phyloP scores from a whole-genome alignment of 345 rosid species.

The Bruguiera parviflora region DNA sequence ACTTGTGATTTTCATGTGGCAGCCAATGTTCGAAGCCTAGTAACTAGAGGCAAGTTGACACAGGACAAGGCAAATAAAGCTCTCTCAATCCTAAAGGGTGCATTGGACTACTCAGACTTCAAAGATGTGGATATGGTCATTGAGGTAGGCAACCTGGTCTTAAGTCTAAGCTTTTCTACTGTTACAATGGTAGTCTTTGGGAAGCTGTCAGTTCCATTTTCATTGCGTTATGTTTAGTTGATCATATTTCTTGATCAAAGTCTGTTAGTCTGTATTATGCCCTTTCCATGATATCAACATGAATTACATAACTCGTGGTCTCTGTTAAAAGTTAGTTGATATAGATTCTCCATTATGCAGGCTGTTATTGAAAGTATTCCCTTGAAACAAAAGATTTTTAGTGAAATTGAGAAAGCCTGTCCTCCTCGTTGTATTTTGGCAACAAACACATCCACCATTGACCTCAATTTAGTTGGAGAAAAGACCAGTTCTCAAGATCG shows the following conservation, averaged over 20 bases:
- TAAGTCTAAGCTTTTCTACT: background rate
- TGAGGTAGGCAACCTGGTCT: conserved; percentile 50
- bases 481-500: conserved; percentile 75
- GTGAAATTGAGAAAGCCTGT: conserved; percentile 76
- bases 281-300: conserved; percentile 1
- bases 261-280: conserved; percentile 2
- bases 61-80: conserved; percentile 71
- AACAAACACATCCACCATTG: conserved; percentile 83
- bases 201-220: background rate
- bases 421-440: conserved; percentile 90
- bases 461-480: conserved; percentile 70
- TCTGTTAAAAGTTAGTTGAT: conserved; percentile 8
- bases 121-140: conserved; percentile 93
- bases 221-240: conserved; percentile 1
- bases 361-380: conserved; percentile 82
- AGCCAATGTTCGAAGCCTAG: conserved; percentile 75
- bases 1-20: conserved; percentile 22
- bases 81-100: conserved; percentile 75
- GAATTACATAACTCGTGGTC: background rate
- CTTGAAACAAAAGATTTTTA: conserved; percentile 82
- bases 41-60: conserved; percentile 59
- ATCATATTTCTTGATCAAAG: background rate
- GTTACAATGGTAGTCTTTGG: background rate
- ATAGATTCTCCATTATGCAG: conserved; percentile 43
- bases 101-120: conserved; percentile 69